Evolutionary conservation across 164 flowering plant species (phyloP).

Genomic region (Taxillus chinensis): DNA sequence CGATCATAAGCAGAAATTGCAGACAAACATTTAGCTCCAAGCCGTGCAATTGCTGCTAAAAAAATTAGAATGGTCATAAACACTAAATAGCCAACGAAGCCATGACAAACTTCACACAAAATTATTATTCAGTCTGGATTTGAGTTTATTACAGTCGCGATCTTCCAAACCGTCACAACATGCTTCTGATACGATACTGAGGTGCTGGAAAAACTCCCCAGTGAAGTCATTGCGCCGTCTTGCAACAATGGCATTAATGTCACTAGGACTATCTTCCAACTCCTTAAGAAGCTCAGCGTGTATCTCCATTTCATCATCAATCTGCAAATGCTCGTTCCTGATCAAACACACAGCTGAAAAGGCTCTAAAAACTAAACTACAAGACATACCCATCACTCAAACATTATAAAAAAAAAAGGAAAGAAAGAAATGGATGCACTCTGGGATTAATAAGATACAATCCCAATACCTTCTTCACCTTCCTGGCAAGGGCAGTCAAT

Average conservation of each 20-base stretch:
- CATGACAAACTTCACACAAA: neutral
- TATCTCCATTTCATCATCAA: slow-evolving; percentile 83
- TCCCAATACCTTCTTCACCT: slow-evolving; percentile 65
- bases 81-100: neutral
- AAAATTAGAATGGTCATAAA: slow-evolving; percentile 3
- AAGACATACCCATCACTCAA: neutral
- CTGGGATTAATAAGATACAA: neutral
- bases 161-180: slow-evolving; percentile 68
- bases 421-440: neutral
- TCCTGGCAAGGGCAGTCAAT: slow-evolving; percentile 32
- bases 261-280: slow-evolving; percentile 63
- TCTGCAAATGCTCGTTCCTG: slow-evolving; percentile 45
- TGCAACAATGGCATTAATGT: slow-evolving; percentile 63
- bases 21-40: slow-evolving; percentile 82
- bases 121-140: neutral
- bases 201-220: slow-evolving; percentile 72
- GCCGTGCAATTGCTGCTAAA: slow-evolving; percentile 63
- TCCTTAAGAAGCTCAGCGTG: slow-evolving; percentile 72
- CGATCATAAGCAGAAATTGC: slow-evolving; percentile 80
- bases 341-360: slow-evolving; percentile 11
- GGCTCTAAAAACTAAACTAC: slow-evolving; percentile 8
- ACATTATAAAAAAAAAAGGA: neutral
- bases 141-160: slow-evolving; percentile 62
- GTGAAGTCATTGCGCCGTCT: slow-evolving; percentile 71
- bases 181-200: slow-evolving; percentile 55